Conservation (phyloP, 2,329 filamentous ascomycete species). For the Tolypocladium paradoxum region DNA sequence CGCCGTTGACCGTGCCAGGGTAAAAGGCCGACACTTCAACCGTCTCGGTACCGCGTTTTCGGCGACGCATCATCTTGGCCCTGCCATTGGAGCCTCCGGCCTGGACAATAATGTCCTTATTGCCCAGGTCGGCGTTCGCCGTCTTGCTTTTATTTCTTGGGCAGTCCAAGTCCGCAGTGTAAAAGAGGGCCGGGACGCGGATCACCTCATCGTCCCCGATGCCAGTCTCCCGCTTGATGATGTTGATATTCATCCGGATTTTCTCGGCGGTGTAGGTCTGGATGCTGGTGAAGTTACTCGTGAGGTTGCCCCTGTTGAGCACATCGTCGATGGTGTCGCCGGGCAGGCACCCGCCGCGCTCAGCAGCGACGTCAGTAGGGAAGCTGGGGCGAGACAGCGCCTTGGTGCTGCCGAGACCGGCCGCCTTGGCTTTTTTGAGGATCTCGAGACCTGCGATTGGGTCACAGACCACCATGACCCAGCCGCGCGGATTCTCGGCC, state of each 20-base stretch:
- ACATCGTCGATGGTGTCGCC: slow-evolving; percentile 2
- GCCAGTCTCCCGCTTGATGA: slow-evolving; percentile 12
- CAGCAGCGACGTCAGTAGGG: neutral
- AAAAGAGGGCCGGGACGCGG: slow-evolving; percentile 12
- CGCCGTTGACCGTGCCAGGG: slow-evolving; percentile 11
- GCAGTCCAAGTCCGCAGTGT: neutral
- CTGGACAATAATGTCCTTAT: too few species aligned
- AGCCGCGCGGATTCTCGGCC: slow-evolving; percentile 12
- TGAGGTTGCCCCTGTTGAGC: neutral
- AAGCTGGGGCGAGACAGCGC: neutral
- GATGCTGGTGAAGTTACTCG: neutral
- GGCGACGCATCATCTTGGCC: neutral
- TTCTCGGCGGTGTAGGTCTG: slow-evolving; percentile 3
- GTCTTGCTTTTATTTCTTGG: neutral
- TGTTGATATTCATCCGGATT: slow-evolving; percentile 11
- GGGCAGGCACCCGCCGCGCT: neutral
- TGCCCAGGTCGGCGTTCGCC: neutral
- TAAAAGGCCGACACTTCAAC: slow-evolving; percentile 6
- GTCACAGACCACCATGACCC: slow-evolving; percentile 13
- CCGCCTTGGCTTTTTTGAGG: slow-evolving; percentile 8
- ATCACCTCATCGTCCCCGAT: slow-evolving; percentile 10
- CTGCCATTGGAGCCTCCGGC: too few species aligned
- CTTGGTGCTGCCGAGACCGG: slow-evolving; percentile 12
- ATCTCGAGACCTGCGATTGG: slow-evolving; percentile 13
- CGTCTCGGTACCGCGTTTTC: neutral